phyloP scores from a whole-genome alignment of 805 yeast species.

The Monosporozyma solicola region DNA sequence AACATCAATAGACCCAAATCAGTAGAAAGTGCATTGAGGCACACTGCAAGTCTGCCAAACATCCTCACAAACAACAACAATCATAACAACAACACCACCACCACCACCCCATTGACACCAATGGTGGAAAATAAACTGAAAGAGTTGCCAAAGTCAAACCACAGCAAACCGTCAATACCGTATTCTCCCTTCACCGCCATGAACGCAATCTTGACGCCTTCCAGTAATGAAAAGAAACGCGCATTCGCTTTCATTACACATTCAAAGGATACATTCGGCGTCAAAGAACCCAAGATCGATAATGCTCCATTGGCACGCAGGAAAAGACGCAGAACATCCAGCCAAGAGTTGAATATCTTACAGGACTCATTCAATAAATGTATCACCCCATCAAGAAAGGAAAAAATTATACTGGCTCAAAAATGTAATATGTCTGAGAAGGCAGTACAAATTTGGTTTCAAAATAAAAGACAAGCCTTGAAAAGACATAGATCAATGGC shows the following conservation, averaged over 20 bases:
- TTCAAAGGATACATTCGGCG: slow-evolving; percentile 80
- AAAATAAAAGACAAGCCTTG: slow-evolving; percentile 81
- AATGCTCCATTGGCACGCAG: slow-evolving; percentile 90
- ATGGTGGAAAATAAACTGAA: slow-evolving; percentile 5
- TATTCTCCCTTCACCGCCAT: slow-evolving; percentile 27
- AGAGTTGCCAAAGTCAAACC: not conserved
- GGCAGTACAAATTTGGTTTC: slow-evolving; percentile 98
- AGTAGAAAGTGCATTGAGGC: slow-evolving; percentile 21
- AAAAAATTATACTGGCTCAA: slow-evolving; percentile 69
- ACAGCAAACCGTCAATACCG: not conserved
- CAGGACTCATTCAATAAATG: slow-evolving; percentile 72
- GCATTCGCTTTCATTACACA: slow-evolving; percentile 86
- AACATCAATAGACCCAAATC: slow-evolving; percentile 16
- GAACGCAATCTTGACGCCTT: slow-evolving; percentile 27
- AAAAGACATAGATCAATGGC: slow-evolving; percentile 38
- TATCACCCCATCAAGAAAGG: slow-evolving; percentile 68
- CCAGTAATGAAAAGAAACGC: slow-evolving; percentile 27
- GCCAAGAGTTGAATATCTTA: slow-evolving; percentile 71
- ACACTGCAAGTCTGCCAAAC: slow-evolving; percentile 9
- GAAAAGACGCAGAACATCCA: slow-evolving; percentile 91
- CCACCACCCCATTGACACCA: slow-evolving; percentile 11
- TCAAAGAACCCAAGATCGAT: slow-evolving; percentile 75
- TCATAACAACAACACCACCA: not conserved
- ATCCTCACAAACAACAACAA: not conserved
- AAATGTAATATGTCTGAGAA: slow-evolving; percentile 91